Evolutionary conservation across 139 green algal species (phyloP).

Genomic region (Tetratostichococcus sp.): DNA sequence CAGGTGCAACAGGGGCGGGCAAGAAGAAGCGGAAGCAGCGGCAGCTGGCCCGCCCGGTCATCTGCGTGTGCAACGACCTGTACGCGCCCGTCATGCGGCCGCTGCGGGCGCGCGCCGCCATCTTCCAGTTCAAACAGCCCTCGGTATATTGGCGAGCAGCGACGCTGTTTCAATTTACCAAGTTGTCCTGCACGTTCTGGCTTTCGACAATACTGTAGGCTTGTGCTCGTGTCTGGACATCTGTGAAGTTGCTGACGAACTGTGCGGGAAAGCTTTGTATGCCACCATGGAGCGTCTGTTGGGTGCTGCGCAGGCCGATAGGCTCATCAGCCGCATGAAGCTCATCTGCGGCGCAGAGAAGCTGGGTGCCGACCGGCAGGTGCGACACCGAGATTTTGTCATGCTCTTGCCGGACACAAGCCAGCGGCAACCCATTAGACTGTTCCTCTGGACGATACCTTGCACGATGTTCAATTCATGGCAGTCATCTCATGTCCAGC

Average conservation of each 20-base stretch:
- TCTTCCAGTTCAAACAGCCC: slow-evolving; percentile 66
- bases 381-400: not conserved
- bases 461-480: not conserved
- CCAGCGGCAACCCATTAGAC: too few relatives aligned
- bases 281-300: too few relatives aligned
- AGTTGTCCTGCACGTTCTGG: too few relatives aligned
- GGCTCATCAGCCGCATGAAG: slow-evolving; percentile 45
- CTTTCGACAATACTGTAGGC: too few relatives aligned
- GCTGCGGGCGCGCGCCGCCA: slow-evolving; percentile 70
- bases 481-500: too few relatives aligned
- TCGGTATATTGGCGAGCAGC: not conserved
- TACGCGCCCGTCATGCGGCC: slow-evolving; percentile 83
- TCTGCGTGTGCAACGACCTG: slow-evolving; percentile 96
- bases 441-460: not conserved
- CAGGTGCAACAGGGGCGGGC: not conserved
- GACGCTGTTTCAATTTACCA: not conserved
- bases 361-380: slow-evolving; percentile 40
- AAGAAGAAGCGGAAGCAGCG: slow-evolving; percentile 17
- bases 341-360: slow-evolving; percentile 54
- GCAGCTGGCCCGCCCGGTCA: slow-evolving; percentile 77
- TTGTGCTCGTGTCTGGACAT: too few relatives aligned
- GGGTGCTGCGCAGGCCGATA: slow-evolving; percentile 26
- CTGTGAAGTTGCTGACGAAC: too few relatives aligned
- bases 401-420: too few relatives aligned
- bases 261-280: too few relatives aligned